Evolutionary conservation across 768 basidiomycete species (phyloP).

Genomic region (Cubamyces sp.): DNA sequence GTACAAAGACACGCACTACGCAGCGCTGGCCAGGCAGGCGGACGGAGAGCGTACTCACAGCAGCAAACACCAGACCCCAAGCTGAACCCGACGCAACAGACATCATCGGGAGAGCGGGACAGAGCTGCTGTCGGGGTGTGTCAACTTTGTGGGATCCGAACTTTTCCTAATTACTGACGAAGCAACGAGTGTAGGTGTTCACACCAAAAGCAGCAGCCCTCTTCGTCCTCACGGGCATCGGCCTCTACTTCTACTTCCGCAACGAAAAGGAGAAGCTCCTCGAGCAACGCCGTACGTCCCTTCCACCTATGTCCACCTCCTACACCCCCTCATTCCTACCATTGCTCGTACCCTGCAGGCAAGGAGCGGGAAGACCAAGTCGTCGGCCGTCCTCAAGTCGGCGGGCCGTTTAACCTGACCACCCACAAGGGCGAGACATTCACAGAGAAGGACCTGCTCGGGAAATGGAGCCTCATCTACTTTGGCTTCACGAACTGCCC

Average conservation of each 20-base stretch:
- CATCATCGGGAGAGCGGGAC: constrained; percentile 27
- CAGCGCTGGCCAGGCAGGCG: too few species aligned
- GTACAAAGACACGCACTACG: background rate
- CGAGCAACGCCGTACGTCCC: constrained; percentile 70
- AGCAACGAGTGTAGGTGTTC: constrained; percentile 68
- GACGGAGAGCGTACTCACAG: constrained; percentile 22
- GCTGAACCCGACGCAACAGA: constrained; percentile 21
- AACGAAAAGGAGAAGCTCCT: constrained; percentile 80
- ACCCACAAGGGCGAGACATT: constrained; percentile 69
- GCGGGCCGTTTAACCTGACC: constrained; percentile 84
- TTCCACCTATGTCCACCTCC: background rate
- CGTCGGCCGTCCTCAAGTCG: constrained; percentile 85
- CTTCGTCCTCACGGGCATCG: constrained; percentile 82
- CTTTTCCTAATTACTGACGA: background rate
- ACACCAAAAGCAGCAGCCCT: constrained; percentile 83
- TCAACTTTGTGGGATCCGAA: too few species aligned
- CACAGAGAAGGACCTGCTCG: constrained; percentile 81
- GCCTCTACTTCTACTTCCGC: constrained; percentile 86
- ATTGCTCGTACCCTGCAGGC: constrained; percentile 45
- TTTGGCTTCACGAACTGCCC: constrained; percentile 99
- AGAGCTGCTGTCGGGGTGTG: constrained; percentile 29
- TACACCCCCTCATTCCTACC: background rate
- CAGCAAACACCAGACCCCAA: constrained; percentile 16
- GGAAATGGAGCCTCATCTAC: constrained; percentile 91
- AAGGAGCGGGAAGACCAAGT: constrained; percentile 73